These are phyloP conservation scores for Mollisiaceae sp. DNA, from an alignment of 2,329 filamentous ascomycete genomes.

Conservation along the genomic window DNA sequence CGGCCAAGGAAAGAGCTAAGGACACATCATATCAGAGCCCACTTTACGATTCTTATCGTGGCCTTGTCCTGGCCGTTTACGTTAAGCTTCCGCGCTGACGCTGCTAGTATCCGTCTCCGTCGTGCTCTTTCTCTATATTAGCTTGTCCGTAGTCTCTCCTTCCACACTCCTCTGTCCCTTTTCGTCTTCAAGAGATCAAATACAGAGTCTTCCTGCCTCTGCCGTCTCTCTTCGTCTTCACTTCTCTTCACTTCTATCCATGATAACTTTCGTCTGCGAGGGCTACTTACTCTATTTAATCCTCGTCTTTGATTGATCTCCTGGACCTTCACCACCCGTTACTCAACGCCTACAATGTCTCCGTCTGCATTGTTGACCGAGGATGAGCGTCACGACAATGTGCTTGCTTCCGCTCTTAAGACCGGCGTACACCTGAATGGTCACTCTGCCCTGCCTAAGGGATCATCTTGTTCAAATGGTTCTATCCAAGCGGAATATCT, in stretches of 20 bases:
- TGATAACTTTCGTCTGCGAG: slow-evolving; percentile 28
- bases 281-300: slow-evolving; percentile 30
- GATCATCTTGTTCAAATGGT: slow-evolving; percentile 14
- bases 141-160: slow-evolving; percentile 11
- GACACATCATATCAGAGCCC: slow-evolving; percentile 4
- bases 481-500: slow-evolving; percentile 32
- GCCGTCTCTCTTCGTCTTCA: neutral
- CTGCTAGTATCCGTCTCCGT: slow-evolving; percentile 25
- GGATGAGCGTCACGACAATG: slow-evolving; percentile 12
- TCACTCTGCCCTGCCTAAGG: slow-evolving; percentile 16
- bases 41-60: slow-evolving; percentile 16
- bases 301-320: slow-evolving; percentile 26
- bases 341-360: slow-evolving; percentile 24
- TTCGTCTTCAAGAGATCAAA: slow-evolving; percentile 14
- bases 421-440: slow-evolving; percentile 21
- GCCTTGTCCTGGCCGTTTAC: slow-evolving; percentile 15
- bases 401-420: neutral
- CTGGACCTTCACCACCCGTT: slow-evolving; percentile 7
- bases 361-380: slow-evolving; percentile 30
- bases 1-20: neutral
- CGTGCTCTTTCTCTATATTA: slow-evolving; percentile 21
- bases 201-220: neutral
- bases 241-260: slow-evolving; percentile 15
- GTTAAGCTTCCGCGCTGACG: slow-evolving; percentile 4
- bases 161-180: slow-evolving; percentile 1